Base-by-base conservation (phyloP, 2,329 filamentous ascomycete species). In the Verticillium zaregamsianum region DNA sequence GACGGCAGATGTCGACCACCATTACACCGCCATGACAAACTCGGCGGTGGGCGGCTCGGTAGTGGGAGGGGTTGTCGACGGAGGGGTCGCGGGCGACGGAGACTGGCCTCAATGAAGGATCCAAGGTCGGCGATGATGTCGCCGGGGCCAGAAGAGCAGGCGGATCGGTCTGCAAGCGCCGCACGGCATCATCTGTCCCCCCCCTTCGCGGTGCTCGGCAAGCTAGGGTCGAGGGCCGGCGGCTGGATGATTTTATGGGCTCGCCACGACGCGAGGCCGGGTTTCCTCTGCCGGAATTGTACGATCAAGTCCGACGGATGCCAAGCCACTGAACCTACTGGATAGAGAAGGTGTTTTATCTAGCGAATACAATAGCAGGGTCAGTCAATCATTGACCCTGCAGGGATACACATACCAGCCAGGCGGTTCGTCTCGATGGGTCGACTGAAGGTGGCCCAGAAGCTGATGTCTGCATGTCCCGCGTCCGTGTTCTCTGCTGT, bases 1-100 rank as follows among this genome's bases (percentile, higher is more conserved):
- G 63, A 85, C 86, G 3, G 79, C 81, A 33, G 86, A 92, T 68
- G 82, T 87, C 37, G 88, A 88, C 71, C 73, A 82, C 68, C 85
- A 89, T 70, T 31, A 49, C 23, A 58, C 45, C 8, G 45, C 45
- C 45, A 52, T 52, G 45, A 25, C 45, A 7, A 52, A 52, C n/a
- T 52, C 45, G 20, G 45, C 45, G 9, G 45, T 52, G 45, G 45
- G 45, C 45, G 45, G 45, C 20, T 25, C 45, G 45, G 45, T 52
- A 20, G 45, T 52, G 45, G 45, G 45, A 23, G 45, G 45, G 45
- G 20, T 52, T 14, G 45, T 52, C n/a, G 45, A 52, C 45, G 45
- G 45, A 23, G 45, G 45, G 45, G 20, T 25, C 12, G 45, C 45
- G 45, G 45, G 45, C n/a, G 45, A 52, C 8, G 20, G 20, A 25